Base-by-base conservation (phyloP, 345 rosid genomes). In the Ricinus communis region DNA sequence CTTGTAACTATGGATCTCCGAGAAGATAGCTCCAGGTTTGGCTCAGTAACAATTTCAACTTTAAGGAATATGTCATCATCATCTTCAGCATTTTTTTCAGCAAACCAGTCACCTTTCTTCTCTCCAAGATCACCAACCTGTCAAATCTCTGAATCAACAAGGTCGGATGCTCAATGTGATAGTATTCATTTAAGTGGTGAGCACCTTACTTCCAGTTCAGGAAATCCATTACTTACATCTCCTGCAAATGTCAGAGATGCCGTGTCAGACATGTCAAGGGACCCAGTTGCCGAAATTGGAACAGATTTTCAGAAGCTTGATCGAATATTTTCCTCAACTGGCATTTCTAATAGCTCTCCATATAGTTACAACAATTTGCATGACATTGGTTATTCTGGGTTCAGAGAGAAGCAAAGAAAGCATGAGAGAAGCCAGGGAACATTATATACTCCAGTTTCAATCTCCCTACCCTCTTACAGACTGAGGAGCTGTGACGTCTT, bases 81-180 rank as follows among this genome's bases (percentile, higher is more conserved):
- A 0, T 90, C 99, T 1, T 90, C 98, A 4, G 85, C 86, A 77
- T 92, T 92, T 84, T 87, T 86, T 85, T 95, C 99, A 0, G 99
- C 97, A 1, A 91, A 87, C 59, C 99, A 95, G 71, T 94, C 97
- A 0, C 97, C 97, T 0, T 90, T 91, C 73, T 90, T 95, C 83
- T 92, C 98, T 31, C 99, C 99, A 10, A 85, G 90, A 71, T 86
- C 95, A 63, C 84, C 96, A 8, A 81, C 86, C 10, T 60, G 81
- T 78, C 87, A 79, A 40, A 66, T 78, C 5, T 86, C 97, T 0
- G 96, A 87, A 78, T 88, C 91, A 0, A 78, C 83, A 47, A 78
- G 89, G 68, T 88, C 89, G 9, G 92, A 90, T 81, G 86, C 88
- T 69, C 90, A 75, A 9, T 79, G 80, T 51, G 88, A 85, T 27